Conservation (phyloP, 2,329 filamentous ascomycete species). For the Sporothrix globosa region DNA sequence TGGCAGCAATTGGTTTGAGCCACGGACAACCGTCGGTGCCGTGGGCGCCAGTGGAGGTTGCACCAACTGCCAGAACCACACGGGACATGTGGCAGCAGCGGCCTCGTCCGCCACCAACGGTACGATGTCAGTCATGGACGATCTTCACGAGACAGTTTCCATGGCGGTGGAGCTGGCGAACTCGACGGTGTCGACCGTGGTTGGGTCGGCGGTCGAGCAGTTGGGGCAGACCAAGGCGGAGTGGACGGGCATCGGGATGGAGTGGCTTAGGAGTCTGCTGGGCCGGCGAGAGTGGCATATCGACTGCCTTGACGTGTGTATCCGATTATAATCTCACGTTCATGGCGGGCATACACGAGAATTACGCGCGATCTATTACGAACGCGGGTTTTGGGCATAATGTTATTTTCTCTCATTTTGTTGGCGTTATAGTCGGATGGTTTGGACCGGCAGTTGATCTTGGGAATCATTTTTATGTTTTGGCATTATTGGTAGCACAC, state of each 20-base stretch:
- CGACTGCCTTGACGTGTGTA: constrained; percentile 85
- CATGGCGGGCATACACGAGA: not conserved
- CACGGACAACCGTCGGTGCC: constrained; percentile 54
- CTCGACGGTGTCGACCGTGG: constrained; percentile 69
- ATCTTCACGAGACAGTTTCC: constrained; percentile 43
- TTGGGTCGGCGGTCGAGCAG: constrained; percentile 67
- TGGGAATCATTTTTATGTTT: not conserved
- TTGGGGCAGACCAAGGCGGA: constrained; percentile 59
- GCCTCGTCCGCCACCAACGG: not conserved
- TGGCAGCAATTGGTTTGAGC: constrained; percentile 87
- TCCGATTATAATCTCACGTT: constrained; percentile 57
- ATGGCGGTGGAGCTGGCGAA: constrained; percentile 61
- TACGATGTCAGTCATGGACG: constrained; percentile 1
- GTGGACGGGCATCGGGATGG: constrained; percentile 77
- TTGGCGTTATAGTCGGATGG: constrained; percentile 1
- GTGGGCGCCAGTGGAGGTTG: constrained; percentile 33
- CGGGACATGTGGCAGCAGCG: not conserved
- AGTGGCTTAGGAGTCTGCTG: constrained; percentile 82
- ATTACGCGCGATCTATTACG: too few relatives aligned
- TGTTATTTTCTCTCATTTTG: constrained; percentile 43
- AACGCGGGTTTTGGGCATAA: not conserved
- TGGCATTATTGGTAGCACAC: not conserved
- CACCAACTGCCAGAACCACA: not conserved
- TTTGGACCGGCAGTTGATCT: not conserved
- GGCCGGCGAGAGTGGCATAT: constrained; percentile 87